phyloP scores from a whole-genome alignment of 2,329 filamentous ascomycete species.

The Aureobasidium sp. region DNA sequence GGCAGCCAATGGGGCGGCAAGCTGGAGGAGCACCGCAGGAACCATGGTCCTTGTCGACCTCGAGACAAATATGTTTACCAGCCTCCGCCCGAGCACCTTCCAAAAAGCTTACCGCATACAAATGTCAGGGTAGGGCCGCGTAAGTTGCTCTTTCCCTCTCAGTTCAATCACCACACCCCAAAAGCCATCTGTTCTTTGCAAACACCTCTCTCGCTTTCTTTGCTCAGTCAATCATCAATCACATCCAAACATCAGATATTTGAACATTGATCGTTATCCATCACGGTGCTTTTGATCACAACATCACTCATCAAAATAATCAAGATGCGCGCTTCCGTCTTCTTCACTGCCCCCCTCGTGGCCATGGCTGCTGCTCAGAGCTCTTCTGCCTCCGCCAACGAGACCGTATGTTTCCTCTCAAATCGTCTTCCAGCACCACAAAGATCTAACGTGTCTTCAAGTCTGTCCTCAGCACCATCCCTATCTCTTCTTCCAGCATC shows the following conservation, averaged over 20 bases:
- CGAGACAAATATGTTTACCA: constrained; percentile 7
- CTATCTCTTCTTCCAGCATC: constrained; percentile 18
- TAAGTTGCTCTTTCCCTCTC: background rate
- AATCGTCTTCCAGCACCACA: background rate
- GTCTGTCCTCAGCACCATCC: constrained; percentile 13
- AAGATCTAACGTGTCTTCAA: background rate
- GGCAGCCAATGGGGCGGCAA: background rate
- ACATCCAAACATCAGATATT: background rate
- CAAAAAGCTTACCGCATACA: constrained; percentile 1
- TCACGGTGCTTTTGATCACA: background rate
- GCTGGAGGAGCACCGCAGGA: background rate
- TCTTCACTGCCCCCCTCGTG: constrained; percentile 36
- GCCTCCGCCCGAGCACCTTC: background rate
- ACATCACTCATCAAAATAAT: constrained; percentile 12
- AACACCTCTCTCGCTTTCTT: background rate
- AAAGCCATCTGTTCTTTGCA: background rate
- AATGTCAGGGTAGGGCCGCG: background rate
- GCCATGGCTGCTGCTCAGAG: constrained; percentile 35
- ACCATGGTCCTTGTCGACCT: background rate
- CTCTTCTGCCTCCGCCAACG: constrained; percentile 10
- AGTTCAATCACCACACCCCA: background rate
- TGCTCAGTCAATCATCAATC: background rate
- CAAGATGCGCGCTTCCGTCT: constrained; percentile 40
- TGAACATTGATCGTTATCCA: background rate
- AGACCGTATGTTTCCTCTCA: background rate